Evolutionary conservation across 495 filamentous ascomycete species (phyloP), one percentile per base, ranked within the genome.

Genomic region (Elasticomyces elasticus): DNA sequence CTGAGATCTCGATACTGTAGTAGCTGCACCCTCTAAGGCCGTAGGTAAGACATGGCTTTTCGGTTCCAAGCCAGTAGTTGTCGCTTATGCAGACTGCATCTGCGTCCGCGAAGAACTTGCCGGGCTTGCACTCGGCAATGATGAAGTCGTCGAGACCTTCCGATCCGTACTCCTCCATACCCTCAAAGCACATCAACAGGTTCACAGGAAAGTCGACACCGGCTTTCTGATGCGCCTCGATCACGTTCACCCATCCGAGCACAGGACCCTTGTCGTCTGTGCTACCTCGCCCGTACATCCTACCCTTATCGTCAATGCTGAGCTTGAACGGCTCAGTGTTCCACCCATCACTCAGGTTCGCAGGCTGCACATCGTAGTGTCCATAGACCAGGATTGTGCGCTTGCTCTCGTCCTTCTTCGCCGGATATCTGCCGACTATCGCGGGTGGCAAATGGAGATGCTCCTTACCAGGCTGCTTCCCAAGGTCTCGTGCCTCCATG

Each of bases 251-350:
- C 94, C 94, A 99, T 47, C 94, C 94, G 23, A 99, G 74, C 9
- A 99, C 94, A 43, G 92, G 94, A 0, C 94, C 94, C 75, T 99
- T 99, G 72, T 99, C 94, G 65, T 99, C 94, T 12, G 94, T 99
- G 62, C 84, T 85, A 28, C 94, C 94, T 64, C 94, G 86, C 30
- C 94, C 94, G 61, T 81, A 94, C 94, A 99, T 97, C 53, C 90
- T 82, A 35, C 81, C 92, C 67, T 95, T 82, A 49, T 86, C 77
- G 66, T 94, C 89, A 30, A 95, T 78, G n/a, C 78, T 84, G 56
- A 99, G 74, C 53, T 84, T 83, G 67, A 97, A 99, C 15, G 94
- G 94, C 67, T 97, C 86, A 1, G 92, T 95, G 46, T 84, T 83
- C 94, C 94, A 99, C 30, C 94, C 94, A 61, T 99, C 94, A 61